Evolutionary conservation across 2,329 filamentous ascomycete species (phyloP).

Genomic region (Paecilomyces fulvus): DNA sequence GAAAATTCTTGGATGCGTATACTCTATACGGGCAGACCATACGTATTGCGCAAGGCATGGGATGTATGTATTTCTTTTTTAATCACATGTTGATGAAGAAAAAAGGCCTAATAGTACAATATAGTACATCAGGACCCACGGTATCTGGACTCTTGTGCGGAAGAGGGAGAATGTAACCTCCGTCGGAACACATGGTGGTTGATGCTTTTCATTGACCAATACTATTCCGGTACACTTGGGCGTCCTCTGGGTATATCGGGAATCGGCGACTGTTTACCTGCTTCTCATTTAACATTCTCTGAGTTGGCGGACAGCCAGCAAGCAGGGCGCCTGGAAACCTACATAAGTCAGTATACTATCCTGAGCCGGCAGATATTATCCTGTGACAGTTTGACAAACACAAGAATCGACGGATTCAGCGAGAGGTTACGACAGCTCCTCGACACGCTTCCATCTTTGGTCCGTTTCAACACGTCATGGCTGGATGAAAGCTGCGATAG

Average conservation of each 20-base stretch:
- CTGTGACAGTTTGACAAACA: constrained; percentile 1
- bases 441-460: not conserved
- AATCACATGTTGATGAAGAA: not conserved
- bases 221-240: constrained; percentile 1
- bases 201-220: constrained; percentile 1
- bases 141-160: not conserved
- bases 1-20: constrained; percentile 4
- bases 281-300: not conserved
- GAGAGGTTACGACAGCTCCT: not conserved
- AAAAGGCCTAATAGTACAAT: not conserved
- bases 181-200: constrained; percentile 4
- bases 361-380: constrained; percentile 2
- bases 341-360: not conserved
- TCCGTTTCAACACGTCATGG: constrained; percentile 2
- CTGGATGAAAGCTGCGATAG: not conserved
- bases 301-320: not conserved
- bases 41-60: constrained; percentile 2
- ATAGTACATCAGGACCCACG: constrained; percentile 4
- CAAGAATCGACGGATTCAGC: constrained; percentile 1
- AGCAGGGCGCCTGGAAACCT: not conserved
- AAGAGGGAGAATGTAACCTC: not conserved
- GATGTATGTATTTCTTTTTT: constrained; percentile 2
- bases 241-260: constrained; percentile 3
- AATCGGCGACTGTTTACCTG: constrained; percentile 1
- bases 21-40: constrained; percentile 3